A percentile compares a stretch with the other conserved stretches of the same genome.
Evolutionary conservation across 2,329 filamentous ascomycete species (phyloP).

Genomic region (Capronia coronata): DNA sequence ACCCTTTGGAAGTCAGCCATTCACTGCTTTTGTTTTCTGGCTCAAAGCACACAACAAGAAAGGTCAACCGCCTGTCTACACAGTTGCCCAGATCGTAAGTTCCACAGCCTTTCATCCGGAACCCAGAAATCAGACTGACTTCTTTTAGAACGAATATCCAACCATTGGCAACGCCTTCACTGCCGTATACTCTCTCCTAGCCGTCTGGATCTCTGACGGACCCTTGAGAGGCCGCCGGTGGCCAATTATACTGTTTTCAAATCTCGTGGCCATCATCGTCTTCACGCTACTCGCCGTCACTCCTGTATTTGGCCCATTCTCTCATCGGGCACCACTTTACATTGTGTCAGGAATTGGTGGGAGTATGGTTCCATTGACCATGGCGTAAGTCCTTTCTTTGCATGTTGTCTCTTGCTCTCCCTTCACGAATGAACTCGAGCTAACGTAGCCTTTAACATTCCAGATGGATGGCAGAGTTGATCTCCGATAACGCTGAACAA

Average conservation of each 20-base stretch:
- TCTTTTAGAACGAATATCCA: conserved; percentile 15
- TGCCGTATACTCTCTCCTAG: conserved; percentile 10
- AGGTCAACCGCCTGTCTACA: conserved; percentile 14
- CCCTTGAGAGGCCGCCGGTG: conserved; percentile 15
- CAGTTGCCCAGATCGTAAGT: conserved; percentile 16
- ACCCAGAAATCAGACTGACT: not conserved
- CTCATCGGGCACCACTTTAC: conserved; percentile 17
- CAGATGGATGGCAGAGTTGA: conserved; percentile 21
- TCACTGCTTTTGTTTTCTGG: conserved; percentile 18
- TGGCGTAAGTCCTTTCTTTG: conserved; percentile 15
- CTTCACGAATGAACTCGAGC: not conserved
- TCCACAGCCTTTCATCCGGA: not conserved
- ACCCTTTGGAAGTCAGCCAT: conserved; percentile 16
- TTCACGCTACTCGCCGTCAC: conserved; percentile 14
- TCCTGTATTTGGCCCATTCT: conserved; percentile 18
- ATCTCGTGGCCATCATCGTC: conserved; percentile 14
- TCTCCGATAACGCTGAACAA: conserved; percentile 20
- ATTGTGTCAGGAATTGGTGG: conserved; percentile 15
- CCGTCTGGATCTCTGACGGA: conserved; percentile 18
- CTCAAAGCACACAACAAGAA: conserved; percentile 22
- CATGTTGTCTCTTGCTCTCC: not conserved
- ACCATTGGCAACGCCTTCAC: conserved; percentile 19
- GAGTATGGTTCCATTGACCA: conserved; percentile 16
- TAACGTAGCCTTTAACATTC: not conserved
- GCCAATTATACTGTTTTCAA: conserved; percentile 16